Evolutionary conservation across 75 land plant species (phyloP), one percentile per base, ranked within the genome.

Genomic region (Selaginella moellendorffii): DNA sequence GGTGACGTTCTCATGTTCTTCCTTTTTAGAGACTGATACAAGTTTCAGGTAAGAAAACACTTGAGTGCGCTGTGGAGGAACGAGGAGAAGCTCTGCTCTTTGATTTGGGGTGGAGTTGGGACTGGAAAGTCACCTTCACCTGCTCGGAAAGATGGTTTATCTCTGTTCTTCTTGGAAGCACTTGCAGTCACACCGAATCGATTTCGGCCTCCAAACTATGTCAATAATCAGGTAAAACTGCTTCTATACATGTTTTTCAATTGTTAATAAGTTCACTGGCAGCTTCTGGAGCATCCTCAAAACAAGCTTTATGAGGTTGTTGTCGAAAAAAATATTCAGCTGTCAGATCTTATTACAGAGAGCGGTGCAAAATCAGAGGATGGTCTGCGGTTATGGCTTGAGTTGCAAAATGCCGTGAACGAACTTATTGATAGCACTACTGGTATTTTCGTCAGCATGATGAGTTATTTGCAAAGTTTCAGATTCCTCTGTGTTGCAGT

Each of bases 111-210:
- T 66, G 68, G 80, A 12, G 54, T 36, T 21, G 72, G 68, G 9
- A 53, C n/a, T 12, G 62, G 53, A 12, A 72, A 53, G 30, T 63
- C 63, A n/a, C n/a, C n/a, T n/a, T n/a, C n/a, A n/a, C n/a, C n/a
- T n/a, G n/a, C n/a, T n/a, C n/a, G n/a, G n/a, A n/a, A n/a, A n/a
- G n/a, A n/a, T 20, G 61, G 71, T 52, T 66, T 76, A 31, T 69
- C 63, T 5, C 83, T 90, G 81, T 93, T 93, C 54, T 86, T 93
- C 52, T 31, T 93, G 31, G 72, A 85, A 24, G 71, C 79, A 18
- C 29, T 93, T 61, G 80, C 85, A 65, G 98, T 93, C 26, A 90
- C 98, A 12, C 90, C 98, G 24, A 83, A 76, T 53, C 85, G 76
- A 67, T 93, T 88, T 69, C 84, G 98, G 27, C 95, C 95, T 2